Evolutionary conservation across 2,329 filamentous ascomycete species (phyloP), one percentile per base, ranked within the genome.

Genomic region (Graphilbum fragrans): DNA sequence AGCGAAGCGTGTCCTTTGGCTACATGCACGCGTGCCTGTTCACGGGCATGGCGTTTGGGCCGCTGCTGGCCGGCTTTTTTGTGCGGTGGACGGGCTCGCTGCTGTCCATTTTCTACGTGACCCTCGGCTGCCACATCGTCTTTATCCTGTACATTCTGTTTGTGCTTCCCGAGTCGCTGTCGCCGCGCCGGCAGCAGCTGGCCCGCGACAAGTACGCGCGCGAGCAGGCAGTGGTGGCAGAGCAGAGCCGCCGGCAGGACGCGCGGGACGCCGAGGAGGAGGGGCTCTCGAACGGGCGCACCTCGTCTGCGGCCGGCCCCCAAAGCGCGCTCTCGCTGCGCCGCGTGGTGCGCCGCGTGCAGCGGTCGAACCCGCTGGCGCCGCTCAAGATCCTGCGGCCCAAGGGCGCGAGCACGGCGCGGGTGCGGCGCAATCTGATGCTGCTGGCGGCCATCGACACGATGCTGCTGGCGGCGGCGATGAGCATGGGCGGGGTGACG

Each of bases 1-100:
- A 76, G 53, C 78, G 92, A 18, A 84, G 82, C 45, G 82, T 94
- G 8, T 77, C 80, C 5, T 92, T 96, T 58, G 88, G 86, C 7
- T 90, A 88, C 56, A 81, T 96, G 52, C 86, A 96, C 53, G 87
- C 86, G 11, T 87, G 82, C 50, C 67, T 98, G 9, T 96, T 94
- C 58, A 72, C 74, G 2, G 92, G 92, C n/a, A 76, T 96, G 36
- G 90, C 92, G 0, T 61, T 90, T 25, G 92, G 92, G 0, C 92
- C 92, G 8, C 69, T 93, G 3, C 55, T 94, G 19, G 82, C 87
- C 0, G 88, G 83, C 2, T 81, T 84, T 50, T 67, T 95, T 35
- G 81, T 94, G 52, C 75, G 83, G 52, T 72, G 69, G 58, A 88
- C 84, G 0, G 83, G 84, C 8, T 76, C 74, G 35, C 68, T 93